A percentile compares a stretch with the other conserved stretches of the same genome.
phyloP scores from a whole-genome alignment of 108 stramenopile genomes.

The Asterionellopsis glacialis region DNA sequence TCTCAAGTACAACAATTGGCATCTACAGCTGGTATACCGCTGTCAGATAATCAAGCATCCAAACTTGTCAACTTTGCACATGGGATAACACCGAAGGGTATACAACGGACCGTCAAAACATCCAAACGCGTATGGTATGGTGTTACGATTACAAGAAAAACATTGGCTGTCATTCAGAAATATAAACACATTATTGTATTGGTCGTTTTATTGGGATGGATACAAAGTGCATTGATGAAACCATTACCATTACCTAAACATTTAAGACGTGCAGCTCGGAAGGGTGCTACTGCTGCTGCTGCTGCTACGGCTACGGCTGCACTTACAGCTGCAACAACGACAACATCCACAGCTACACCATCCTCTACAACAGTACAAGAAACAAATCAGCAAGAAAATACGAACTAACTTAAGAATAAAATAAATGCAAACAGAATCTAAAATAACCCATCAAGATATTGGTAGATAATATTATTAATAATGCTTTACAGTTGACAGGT shows the following conservation, averaged over 20 bases:
- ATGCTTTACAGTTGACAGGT: too few species aligned
- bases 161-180: conserved; percentile 44
- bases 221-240: conserved; percentile 53
- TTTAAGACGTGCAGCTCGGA: too few species aligned
- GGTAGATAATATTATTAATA: too few species aligned
- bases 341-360: too few species aligned
- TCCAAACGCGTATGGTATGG: conserved; percentile 41
- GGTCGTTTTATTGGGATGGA: conserved; percentile 47
- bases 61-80: conserved; percentile 43
- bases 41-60: conserved; percentile 38
- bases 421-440: too few species aligned
- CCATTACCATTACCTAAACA: conserved; percentile 31
- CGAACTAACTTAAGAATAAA: too few species aligned
- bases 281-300: too few species aligned
- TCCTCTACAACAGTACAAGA: too few species aligned
- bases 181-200: conserved; percentile 60
- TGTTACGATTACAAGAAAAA: conserved; percentile 46
- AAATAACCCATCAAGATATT: too few species aligned
- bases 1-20: conserved; percentile 52
- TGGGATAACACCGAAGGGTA: conserved; percentile 52
- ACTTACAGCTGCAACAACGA: too few species aligned
- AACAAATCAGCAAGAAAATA: too few species aligned
- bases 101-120: conserved; percentile 37
- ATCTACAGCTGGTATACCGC: conserved; percentile 58
- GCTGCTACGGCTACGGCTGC: too few species aligned